Conservation (phyloP, 306 rosid genomes). For the Lagenaria siceraria region DNA sequence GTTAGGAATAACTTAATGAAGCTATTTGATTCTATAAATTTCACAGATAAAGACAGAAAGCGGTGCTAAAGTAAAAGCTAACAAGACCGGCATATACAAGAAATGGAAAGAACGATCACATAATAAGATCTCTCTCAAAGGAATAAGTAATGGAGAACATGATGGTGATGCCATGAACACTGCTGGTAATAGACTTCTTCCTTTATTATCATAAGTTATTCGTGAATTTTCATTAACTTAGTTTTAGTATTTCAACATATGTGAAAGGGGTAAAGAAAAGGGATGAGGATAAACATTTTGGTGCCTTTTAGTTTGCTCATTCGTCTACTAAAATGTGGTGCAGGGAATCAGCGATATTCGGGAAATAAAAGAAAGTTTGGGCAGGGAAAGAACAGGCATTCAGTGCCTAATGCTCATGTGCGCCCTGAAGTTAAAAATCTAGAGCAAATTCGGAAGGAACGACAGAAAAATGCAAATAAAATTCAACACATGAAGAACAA, state of each 20-base stretch:
- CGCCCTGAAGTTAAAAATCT: conserved; percentile 10
- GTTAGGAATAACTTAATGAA: background rate
- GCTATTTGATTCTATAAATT: conserved; percentile 10
- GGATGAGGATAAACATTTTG: background rate
- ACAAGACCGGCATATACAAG: conserved; percentile 77
- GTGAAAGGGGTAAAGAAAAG: background rate
- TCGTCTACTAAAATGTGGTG: background rate
- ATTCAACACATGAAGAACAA: conserved; percentile 38
- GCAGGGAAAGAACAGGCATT: background rate
- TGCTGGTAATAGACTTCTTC: conserved; percentile 28
- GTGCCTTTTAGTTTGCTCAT: background rate
- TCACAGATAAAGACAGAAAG: conserved; percentile 77
- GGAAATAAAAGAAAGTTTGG: conserved; percentile 6
- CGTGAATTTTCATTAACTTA: background rate
- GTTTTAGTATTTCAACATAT: background rate
- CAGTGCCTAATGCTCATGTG: background rate
- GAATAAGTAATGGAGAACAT: conserved; percentile 38
- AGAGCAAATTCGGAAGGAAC: conserved; percentile 75
- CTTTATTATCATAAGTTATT: background rate
- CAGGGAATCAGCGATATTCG: background rate
- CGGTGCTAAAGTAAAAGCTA: conserved; percentile 68
- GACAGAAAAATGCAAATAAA: conserved; percentile 54
- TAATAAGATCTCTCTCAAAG: conserved; percentile 40
- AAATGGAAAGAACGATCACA: conserved; percentile 84
- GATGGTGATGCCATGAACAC: conserved; percentile 25